phyloP scores from a whole-genome alignment of 2,329 filamentous ascomycete species.

The Sporothrix curviconia region DNA sequence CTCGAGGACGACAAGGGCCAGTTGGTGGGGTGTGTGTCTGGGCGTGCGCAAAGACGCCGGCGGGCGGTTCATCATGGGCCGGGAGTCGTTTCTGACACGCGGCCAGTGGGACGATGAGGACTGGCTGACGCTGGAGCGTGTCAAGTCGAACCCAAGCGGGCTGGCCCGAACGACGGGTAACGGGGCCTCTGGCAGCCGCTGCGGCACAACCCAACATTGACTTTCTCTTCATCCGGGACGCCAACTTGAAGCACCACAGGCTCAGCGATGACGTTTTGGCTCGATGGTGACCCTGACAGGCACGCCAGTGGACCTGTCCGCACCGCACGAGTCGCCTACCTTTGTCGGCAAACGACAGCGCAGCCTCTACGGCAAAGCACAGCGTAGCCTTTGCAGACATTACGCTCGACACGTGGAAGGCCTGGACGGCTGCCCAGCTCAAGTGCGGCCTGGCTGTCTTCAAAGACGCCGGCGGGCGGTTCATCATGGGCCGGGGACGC shows the following conservation, averaged over 20 bases:
- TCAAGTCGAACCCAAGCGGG: neutral
- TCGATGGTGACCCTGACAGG: neutral
- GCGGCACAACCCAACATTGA: neutral
- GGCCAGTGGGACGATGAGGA: neutral
- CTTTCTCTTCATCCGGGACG: neutral
- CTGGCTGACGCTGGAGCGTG: neutral
- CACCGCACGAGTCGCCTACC: neutral
- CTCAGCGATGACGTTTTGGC: neutral
- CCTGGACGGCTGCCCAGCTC: neutral
- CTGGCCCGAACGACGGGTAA: neutral
- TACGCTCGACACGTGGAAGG: neutral
- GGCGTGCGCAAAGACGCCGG: neutral
- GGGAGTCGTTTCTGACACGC: neutral
- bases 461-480: neutral
- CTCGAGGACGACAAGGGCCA: neutral
- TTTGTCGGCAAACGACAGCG: conserved; percentile 1
- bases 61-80: conserved; percentile 5
- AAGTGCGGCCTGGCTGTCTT: neutral
- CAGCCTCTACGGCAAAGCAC: neutral
- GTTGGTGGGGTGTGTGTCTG: neutral
- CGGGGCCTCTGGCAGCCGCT: neutral
- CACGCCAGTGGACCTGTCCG: neutral
- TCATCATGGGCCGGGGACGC: neutral
- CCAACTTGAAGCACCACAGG: neutral
- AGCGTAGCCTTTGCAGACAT: neutral